Evolutionary conservation across 129 eudicot species (phyloP).

Genomic region (carrot (Daucus carota)): DH1_v3.0 NC_030383.2:8905001-8905500

Average conservation of each 20-base stretch:
- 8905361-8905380: slow-evolving; percentile 56
- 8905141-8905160: slow-evolving; percentile 52
- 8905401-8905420: too few relatives aligned
- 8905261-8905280: slow-evolving; percentile 21
- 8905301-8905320: slow-evolving; percentile 52
- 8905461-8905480: background rate
- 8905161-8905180: slow-evolving; percentile 27
- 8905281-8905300: slow-evolving; percentile 26
- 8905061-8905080: too few relatives aligned
- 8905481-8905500: background rate
- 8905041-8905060: too few relatives aligned
- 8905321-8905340: slow-evolving; percentile 75
- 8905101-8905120: background rate
- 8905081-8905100: too few relatives aligned
- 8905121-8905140: slow-evolving; percentile 64
- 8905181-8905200: slow-evolving; percentile 24
- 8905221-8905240: slow-evolving; percentile 28
- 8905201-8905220: slow-evolving; percentile 23
- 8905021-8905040: too few relatives aligned
- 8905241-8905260: slow-evolving; percentile 22
- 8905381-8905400: background rate
- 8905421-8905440: background rate
- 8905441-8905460: background rate
- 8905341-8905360: slow-evolving; percentile 71
- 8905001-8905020: too few relatives aligned